These are phyloP conservation scores for Trametes villosa DNA, from an alignment of 768 basidiomycete species.

Conservation along the genomic window DNA sequence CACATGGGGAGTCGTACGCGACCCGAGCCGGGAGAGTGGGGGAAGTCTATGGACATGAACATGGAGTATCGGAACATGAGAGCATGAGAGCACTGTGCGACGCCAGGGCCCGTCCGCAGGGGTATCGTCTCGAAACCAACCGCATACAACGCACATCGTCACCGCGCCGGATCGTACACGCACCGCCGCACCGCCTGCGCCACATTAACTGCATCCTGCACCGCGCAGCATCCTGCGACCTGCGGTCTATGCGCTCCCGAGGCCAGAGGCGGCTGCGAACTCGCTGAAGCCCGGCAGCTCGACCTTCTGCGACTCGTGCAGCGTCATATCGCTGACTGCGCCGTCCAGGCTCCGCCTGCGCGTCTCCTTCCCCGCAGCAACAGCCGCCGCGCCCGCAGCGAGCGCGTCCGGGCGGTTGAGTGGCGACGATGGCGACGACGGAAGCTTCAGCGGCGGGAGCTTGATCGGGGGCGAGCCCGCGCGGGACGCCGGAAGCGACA, in stretches of 20 bases:
- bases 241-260: constrained; percentile 21
- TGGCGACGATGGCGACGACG: constrained; percentile 34
- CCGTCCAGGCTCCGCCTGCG: constrained; percentile 22
- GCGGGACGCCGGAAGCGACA: constrained; percentile 57
- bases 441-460: constrained; percentile 67
- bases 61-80: neutral
- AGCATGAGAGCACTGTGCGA: neutral
- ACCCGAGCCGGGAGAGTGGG: constrained; percentile 3
- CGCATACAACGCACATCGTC: neutral
- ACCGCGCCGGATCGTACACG: neutral
- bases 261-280: constrained; percentile 57
- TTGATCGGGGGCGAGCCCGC: constrained; percentile 74
- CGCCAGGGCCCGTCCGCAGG: constrained; percentile 9
- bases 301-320: constrained; percentile 39
- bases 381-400: neutral
- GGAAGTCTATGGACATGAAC: constrained; percentile 9
- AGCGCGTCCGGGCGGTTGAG: constrained; percentile 15
- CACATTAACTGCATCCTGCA: neutral
- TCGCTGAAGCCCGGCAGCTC: constrained; percentile 67
- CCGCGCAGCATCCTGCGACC: neutral
- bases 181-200: neutral
- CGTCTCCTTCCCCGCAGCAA: constrained; percentile 22
- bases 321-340: constrained; percentile 17
- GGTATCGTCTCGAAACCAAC: constrained; percentile 3
- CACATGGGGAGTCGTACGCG: neutral